Base-by-base conservation (phyloP, 371 early-diverging fungal genomes). In the Mortierella sp. region DNA sequence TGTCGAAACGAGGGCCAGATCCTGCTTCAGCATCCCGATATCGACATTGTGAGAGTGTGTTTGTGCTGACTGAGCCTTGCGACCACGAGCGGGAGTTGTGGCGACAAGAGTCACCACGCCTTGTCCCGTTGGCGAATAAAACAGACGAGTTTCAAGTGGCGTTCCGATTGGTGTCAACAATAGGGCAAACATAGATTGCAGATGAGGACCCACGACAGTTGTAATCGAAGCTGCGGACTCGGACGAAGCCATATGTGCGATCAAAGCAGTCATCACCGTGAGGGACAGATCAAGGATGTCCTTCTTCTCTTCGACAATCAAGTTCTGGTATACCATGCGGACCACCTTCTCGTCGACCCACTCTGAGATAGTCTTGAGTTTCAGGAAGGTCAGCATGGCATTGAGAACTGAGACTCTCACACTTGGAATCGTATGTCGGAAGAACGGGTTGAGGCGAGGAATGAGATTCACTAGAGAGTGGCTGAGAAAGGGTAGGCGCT, bases 21-120 rank as follows among this genome's bases (percentile, higher is more conserved):
- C 99, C 82, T 98, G 98, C 73, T 92, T 91, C 45, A 97, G 90
- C 97, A 99, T 98, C 21, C 97, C 97, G 28, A 93, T 90, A 82
- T 99, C 99, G 60, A 97, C 91, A 76, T 95, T 95, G 81, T 95
- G 94, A 9, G 90, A 87, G 72, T 72, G 79, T 34, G 42, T 73
- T 42, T 78, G 76, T 70, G 73, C 79, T 72, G 55, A 78, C 16
- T 80, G 81, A 14, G 79, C 83, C 57, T 55, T 79, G 73, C 84
- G 78, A 16, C 82, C 72, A 28, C 87, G 83, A 11, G 81, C 75
- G 11, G 78, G 72, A 45, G 28, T 70, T 58, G 48, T 75, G 13
- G 42, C 77, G 8, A 76, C 70, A n/a, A 75, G 54, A 11, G 76
- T 47, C 0, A 70, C 28, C 5, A 75, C 26, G 11, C 77, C 73